Conservation (phyloP, 805 yeast genomes). For the Wickerhamiella nectarea region DNA sequence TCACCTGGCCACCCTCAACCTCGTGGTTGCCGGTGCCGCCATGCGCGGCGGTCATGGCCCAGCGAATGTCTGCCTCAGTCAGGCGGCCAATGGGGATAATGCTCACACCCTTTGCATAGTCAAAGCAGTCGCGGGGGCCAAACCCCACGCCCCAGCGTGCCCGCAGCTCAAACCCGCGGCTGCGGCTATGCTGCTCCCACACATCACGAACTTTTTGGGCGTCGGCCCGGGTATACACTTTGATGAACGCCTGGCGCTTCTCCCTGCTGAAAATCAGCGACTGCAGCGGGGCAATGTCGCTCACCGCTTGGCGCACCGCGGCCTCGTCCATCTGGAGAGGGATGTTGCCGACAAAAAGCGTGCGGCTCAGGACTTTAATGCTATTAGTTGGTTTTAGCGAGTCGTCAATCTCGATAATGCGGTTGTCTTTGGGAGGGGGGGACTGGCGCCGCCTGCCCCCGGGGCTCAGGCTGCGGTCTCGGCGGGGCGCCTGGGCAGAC, state of each 20-base stretch:
- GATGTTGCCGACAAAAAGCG: constrained; percentile 88
- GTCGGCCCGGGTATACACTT: constrained; percentile 80
- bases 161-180: constrained; percentile 48
- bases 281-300: constrained; percentile 86
- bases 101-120: constrained; percentile 80
- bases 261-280: constrained; percentile 75
- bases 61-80: constrained; percentile 85
- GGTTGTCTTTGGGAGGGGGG: constrained; percentile 40
- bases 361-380: constrained; percentile 74
- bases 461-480: constrained; percentile 8
- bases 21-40: constrained; percentile 94
- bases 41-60: constrained; percentile 87
- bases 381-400: constrained; percentile 55
- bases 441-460: constrained; percentile 14
- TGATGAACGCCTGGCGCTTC: constrained; percentile 91
- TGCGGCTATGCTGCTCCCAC: constrained; percentile 46
- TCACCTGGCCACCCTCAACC: constrained; percentile 59
- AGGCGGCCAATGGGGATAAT: constrained; percentile 75
- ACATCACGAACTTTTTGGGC: constrained; percentile 71
- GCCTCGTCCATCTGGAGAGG: constrained; percentile 69
- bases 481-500: constrained; percentile 8
- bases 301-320: constrained; percentile 52
- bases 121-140: constrained; percentile 97
- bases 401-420: constrained; percentile 42
- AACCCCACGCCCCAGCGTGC: constrained; percentile 98